Conservation (phyloP, 768 basidiomycete species). For the Lentinula aciculospora region DNA sequence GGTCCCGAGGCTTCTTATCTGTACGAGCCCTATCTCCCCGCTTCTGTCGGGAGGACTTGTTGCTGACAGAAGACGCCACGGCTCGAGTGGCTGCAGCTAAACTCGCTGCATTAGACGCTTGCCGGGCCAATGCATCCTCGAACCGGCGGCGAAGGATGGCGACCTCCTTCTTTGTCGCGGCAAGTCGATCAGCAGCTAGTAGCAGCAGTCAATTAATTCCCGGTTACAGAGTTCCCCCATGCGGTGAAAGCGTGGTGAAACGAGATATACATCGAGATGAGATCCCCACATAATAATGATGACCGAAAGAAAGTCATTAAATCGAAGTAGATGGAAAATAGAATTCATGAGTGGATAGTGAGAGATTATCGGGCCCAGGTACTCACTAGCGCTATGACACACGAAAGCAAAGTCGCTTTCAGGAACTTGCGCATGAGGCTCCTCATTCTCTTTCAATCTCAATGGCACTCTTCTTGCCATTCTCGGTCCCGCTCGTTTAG, state of each 20-base stretch:
- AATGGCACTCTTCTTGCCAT: constrained; percentile 37
- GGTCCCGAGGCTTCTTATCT: constrained; percentile 24
- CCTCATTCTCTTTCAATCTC: constrained; percentile 30
- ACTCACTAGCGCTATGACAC: constrained; percentile 71
- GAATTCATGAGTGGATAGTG: constrained; percentile 1
- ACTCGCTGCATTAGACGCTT: constrained; percentile 43
- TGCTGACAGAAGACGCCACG: constrained; percentile 19
- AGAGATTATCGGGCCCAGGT: background rate
- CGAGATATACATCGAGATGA: background rate
- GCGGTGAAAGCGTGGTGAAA: background rate
- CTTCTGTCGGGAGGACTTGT: constrained; percentile 27
- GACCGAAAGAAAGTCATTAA: background rate
- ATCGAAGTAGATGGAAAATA: background rate
- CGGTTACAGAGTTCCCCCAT: background rate
- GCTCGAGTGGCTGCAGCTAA: constrained; percentile 33
- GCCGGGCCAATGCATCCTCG: constrained; percentile 67
- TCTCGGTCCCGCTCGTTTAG: constrained; percentile 48
- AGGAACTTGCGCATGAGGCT: constrained; percentile 42
- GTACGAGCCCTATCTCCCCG: constrained; percentile 30
- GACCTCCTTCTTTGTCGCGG: constrained; percentile 66
- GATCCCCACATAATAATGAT: background rate
- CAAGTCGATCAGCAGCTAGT: constrained; percentile 67
- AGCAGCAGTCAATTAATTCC: constrained; percentile 2
- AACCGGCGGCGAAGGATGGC: constrained; percentile 59
- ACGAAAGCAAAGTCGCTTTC: constrained; percentile 52